Conservation (phyloP, 1,284 basidiomycete species). For the Peniophora sp. region DNA sequence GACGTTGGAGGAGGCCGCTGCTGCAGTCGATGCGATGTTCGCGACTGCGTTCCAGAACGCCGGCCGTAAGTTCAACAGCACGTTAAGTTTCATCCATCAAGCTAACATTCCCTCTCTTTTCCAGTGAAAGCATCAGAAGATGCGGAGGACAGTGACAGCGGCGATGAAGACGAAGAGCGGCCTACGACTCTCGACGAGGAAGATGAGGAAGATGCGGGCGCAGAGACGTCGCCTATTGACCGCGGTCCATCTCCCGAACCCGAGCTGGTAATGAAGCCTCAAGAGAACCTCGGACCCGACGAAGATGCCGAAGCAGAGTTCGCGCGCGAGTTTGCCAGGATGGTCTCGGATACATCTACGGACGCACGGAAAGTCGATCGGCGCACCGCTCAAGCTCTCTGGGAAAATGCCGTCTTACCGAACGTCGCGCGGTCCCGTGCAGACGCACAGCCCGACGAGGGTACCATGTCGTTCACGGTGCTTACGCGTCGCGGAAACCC, state of each 20-base stretch:
- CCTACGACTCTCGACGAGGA: conserved; percentile 47
- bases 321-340: conserved; percentile 90
- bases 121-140: conserved; percentile 23
- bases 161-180: conserved; percentile 38
- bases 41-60: conserved; percentile 52
- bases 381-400: conserved; percentile 74
- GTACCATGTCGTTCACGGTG: conserved; percentile 88
- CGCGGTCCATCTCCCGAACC: conserved; percentile 68
- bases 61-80: conserved; percentile 34
- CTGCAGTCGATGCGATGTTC: conserved; percentile 86
- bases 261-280: conserved; percentile 61
- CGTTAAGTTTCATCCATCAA: conserved; percentile 1
- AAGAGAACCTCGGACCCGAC: conserved; percentile 67
- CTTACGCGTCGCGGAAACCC: conserved; percentile 93
- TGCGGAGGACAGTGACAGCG: conserved; percentile 64
- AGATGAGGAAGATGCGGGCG: conserved; percentile 48
- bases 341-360: conserved; percentile 82
- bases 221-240: conserved; percentile 12
- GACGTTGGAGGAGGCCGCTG: conserved; percentile 77
- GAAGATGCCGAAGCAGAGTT: conserved; percentile 92
- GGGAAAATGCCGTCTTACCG: conserved; percentile 79
- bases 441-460: conserved; percentile 32
- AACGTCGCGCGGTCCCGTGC: conserved; percentile 53
- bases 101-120: conserved; percentile 8
- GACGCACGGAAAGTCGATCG: conserved; percentile 81